Percentiles rank a stretch among this genome's conserved stretches.
Conservation (phyloP, 139 green algal species). For the Chlorella sp. region DNA sequence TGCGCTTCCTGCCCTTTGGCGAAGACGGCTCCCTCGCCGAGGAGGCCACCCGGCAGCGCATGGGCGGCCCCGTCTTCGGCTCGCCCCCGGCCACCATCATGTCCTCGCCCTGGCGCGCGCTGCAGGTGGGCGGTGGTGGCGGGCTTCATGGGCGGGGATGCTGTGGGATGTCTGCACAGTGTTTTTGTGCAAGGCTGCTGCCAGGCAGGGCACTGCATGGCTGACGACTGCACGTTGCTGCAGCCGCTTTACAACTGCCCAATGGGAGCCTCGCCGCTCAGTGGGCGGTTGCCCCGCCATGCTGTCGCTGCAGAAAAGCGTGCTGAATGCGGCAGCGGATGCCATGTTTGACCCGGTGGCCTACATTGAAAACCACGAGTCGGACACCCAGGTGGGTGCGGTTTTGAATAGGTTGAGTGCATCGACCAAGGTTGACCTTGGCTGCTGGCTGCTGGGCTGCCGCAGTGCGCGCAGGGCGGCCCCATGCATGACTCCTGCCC, state of each 20-base stretch:
- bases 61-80: constrained; percentile 38
- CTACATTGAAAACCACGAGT: constrained; percentile 70
- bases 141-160: background rate
- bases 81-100: constrained; percentile 1
- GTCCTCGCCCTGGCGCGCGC: constrained; percentile 1
- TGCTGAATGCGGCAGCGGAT: constrained; percentile 44
- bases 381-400: constrained; percentile 71
- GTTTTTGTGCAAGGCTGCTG: background rate
- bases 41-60: constrained; percentile 1
- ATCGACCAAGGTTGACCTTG: background rate
- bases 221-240: no score
- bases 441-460: background rate
- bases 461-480: background rate
- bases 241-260: background rate
- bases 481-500: background rate
- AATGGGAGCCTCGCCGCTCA: no score
- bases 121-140: background rate
- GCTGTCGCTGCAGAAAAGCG: constrained; percentile 31
- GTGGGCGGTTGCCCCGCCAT: no score
- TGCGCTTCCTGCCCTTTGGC: constrained; percentile 27
- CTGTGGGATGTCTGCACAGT: background rate
- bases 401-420: background rate
- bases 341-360: constrained; percentile 61
- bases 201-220: no score
- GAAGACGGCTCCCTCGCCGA: constrained; percentile 7